These are phyloP conservation scores for Francoa sonchifolia DNA, from an alignment of 441 rosid genomes.

Conservation along the genomic window DNA sequence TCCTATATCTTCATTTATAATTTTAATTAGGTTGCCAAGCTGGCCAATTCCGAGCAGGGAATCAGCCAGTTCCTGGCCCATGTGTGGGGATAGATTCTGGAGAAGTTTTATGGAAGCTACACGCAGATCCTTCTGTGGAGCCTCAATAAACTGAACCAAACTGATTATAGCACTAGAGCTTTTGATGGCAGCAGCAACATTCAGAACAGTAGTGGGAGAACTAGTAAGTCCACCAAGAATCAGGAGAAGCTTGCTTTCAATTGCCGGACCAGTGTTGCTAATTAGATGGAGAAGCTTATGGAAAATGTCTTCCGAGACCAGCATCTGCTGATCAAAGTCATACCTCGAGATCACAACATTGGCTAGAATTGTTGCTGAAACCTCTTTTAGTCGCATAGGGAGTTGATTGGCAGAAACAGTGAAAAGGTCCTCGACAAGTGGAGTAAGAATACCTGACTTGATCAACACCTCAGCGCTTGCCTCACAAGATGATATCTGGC, in stretches of 20 bases:
- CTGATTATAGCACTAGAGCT: constrained; percentile 84
- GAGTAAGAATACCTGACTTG: constrained; percentile 74
- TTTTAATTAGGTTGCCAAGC: constrained; percentile 58
- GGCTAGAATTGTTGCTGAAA: constrained; percentile 87
- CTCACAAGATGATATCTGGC: constrained; percentile 72
- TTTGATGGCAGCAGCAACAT: constrained; percentile 72
- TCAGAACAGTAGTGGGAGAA: constrained; percentile 44
- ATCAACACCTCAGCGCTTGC: constrained; percentile 73
- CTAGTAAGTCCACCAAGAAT: constrained; percentile 86
- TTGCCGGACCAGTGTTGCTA: constrained; percentile 93
- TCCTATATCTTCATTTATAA: constrained; percentile 58
- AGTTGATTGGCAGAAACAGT: constrained; percentile 57
- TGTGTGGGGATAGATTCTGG: constrained; percentile 65
- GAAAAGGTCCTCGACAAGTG: constrained; percentile 75
- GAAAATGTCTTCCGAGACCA: constrained; percentile 73
- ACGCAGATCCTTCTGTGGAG: constrained; percentile 70
- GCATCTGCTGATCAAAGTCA: constrained; percentile 60
- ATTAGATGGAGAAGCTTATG: constrained; percentile 73
- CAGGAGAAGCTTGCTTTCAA: constrained; percentile 90
- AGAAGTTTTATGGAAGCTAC: constrained; percentile 78
- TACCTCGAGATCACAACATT: constrained; percentile 69
- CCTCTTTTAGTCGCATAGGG: constrained; percentile 80
- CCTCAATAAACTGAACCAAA: constrained; percentile 94
- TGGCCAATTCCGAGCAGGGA: constrained; percentile 78
- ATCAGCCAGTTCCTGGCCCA: constrained; percentile 76